These are phyloP conservation scores for Drechslerella coelobrocha DNA, from an alignment of 2,329 filamentous ascomycete genomes.

Conservation along the genomic window DNA sequence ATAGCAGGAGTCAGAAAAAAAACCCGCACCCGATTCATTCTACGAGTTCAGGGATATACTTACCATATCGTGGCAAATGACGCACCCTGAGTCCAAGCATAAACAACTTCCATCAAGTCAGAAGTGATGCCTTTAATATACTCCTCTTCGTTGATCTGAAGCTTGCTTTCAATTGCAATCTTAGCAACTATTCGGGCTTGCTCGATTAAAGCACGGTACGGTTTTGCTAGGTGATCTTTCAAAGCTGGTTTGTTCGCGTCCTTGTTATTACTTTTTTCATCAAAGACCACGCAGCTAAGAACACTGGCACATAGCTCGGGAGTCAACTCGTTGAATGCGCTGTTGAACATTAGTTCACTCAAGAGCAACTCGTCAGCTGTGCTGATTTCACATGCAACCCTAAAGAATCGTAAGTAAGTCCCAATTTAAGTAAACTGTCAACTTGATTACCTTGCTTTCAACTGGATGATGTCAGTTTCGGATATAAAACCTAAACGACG, in stretches of 20 bases:
- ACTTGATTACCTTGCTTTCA: constrained; percentile 75
- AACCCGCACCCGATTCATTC: not conserved
- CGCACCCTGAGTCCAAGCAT: constrained; percentile 86
- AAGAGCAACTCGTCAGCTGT: constrained; percentile 94
- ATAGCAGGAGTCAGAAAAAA: constrained; percentile 52
- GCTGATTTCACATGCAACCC: constrained; percentile 96
- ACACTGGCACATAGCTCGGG: constrained; percentile 86
- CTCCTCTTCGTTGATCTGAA: constrained; percentile 85
- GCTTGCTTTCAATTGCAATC: constrained; percentile 91
- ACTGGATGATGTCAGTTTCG: constrained; percentile 90
- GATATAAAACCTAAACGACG: constrained; percentile 95
- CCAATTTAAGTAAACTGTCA: not conserved
- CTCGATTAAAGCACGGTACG: constrained; percentile 82
- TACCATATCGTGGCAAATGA: constrained; percentile 95
- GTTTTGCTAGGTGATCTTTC: constrained; percentile 84
- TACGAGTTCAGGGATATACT: constrained; percentile 58
- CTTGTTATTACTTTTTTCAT: constrained; percentile 79
- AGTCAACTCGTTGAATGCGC: constrained; percentile 94
- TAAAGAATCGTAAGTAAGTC: constrained; percentile 15
- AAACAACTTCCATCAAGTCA: constrained; percentile 96
- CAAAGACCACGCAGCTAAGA: constrained; percentile 94
- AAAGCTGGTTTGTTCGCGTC: constrained; percentile 67
- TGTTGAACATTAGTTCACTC: constrained; percentile 91
- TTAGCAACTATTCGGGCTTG: constrained; percentile 90
- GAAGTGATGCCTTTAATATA: constrained; percentile 89